Conservation (phyloP, 2,329 filamentous ascomycete genomes). For the Hymenoscyphus infarciens region DNA sequence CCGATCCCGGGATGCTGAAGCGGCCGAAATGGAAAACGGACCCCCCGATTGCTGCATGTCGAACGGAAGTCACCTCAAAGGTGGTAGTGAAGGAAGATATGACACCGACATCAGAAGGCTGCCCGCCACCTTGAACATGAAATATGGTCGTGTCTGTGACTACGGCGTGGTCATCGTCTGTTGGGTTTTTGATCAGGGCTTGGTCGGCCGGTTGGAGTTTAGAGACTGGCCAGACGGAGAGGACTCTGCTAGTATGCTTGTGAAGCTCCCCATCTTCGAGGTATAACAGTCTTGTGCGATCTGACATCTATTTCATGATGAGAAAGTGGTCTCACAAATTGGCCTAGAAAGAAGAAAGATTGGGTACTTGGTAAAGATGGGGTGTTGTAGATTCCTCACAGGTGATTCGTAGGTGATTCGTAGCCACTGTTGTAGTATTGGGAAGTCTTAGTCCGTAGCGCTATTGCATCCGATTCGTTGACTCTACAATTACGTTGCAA, state of each 20-base stretch:
- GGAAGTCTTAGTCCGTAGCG: not conserved
- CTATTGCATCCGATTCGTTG: not conserved
- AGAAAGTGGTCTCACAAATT: not conserved
- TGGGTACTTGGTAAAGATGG: not conserved
- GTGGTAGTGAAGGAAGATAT: conserved; percentile 40
- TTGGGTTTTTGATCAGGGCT: conserved; percentile 55
- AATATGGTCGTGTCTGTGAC: conserved; percentile 67
- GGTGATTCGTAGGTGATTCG: too few species aligned
- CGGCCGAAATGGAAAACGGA: conserved; percentile 64
- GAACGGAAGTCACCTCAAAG: conserved; percentile 56
- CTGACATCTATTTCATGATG: not conserved
- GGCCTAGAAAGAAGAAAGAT: not conserved
- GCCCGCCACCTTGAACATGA: conserved; percentile 71
- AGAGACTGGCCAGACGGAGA: conserved; percentile 20
- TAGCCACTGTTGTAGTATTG: too few species aligned
- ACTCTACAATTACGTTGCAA: not conserved
- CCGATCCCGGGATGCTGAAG: conserved; percentile 39
- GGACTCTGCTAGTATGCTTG: conserved; percentile 15
- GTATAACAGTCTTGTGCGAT: conserved; percentile 9
- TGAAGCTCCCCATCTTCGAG: conserved; percentile 14
- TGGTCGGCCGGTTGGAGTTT: conserved; percentile 24
- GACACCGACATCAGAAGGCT: conserved; percentile 63
- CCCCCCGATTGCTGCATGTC: conserved; percentile 48
- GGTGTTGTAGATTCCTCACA: not conserved
- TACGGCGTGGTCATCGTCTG: conserved; percentile 52